Evolutionary conservation across 345 rosid genomes (phyloP), one percentile per base, ranked within the genome.

Genomic region (Combretum micranthum): DNA sequence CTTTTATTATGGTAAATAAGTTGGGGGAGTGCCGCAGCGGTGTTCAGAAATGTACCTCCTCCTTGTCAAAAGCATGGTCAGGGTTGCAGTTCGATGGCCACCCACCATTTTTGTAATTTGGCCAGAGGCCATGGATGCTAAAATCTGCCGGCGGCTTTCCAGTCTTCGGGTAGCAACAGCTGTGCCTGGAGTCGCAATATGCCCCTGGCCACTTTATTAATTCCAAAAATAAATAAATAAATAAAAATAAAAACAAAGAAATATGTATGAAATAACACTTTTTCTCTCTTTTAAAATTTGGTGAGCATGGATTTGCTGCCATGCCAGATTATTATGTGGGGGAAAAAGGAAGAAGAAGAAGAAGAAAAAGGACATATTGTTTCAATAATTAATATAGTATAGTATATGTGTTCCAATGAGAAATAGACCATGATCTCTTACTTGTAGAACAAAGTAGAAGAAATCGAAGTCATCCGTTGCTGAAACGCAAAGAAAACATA

Each of bases 71-170:
- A 20, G 42, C 19, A 50, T 63, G 72, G 14, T 72, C 74, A 21
- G 83, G 79, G 57, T 90, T 77, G 37, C 96, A 90, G 54, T 71
- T 80, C 14, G 79, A 63, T 0, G 96, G 93, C 63, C 69, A 90
- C 2, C 79, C 52, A n/a, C 97, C 97, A 56, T 78, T 78, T 0
- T 74, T 80, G 73, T 83, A 78, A 55, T 87, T 82, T 25, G 97
- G 94, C 97, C 97, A 90, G n/a, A 90, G 85, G 18, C 97, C 97
- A 42, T 87, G 97, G 55, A 87, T 83, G 51, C 96, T 82, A 49
- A 90, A 90, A 78, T 87, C 90, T 3, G 96, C 78, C 0, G 62
- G 78, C 0, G 97, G 97, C 64, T 87, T 90, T 53, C 97, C 97
- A 0, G 84, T 65, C 44, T 73, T 78, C 25, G 97, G 97, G 68